Evolutionary conservation across 345 rosid genomes (phyloP), one percentile per base, ranked within the genome.

Genomic region (Mercurialis annua): DNA sequence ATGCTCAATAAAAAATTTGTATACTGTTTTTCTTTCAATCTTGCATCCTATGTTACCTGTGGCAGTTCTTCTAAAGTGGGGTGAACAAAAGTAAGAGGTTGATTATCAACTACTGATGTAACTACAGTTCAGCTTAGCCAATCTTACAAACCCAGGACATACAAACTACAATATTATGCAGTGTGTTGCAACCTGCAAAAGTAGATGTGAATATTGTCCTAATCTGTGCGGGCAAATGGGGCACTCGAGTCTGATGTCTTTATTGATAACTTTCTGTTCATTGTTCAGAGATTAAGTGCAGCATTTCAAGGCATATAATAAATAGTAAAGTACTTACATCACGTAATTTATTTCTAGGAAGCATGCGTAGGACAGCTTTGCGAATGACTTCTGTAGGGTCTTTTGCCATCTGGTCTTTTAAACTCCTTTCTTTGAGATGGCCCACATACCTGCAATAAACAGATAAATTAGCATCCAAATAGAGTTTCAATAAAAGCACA

Each of bases 311-410:
- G 15, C 51, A 69, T 38, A 29, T n/a, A 69, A 17, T 36, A 6
- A 21, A 46, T 17, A 20, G 43, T 30, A 46, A 23, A 62, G n/a
- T 15, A 70, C 97, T 81, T 67, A 92, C 98, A 82, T 92, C 92
- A 59, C 98, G 93, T 73, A 94, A 67, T 78, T 91, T 94, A 82
- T 94, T 94, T 74, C 87, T 87, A 8, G 98, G 99, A 73, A 95
- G 98, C 99, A 92, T 95, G 44, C 97, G 97, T 30, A 90, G 67
- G 65, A 94, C 92, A 72, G 99, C 98, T 80, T 95, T 95, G 64
- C 97, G 98, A 38, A 95, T 86, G 76, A 88, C 99, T 83, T 95
- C 99, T 12, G 99, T 88, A 46, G 98, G 94, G 78, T 95, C 98
- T 78, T 88, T 92, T 44, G 89, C 88, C 85, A 92, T 76, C 83